Base-by-base conservation (phyloP, 2,329 filamentous ascomycete species). In the Diplodia corticola region DNA sequence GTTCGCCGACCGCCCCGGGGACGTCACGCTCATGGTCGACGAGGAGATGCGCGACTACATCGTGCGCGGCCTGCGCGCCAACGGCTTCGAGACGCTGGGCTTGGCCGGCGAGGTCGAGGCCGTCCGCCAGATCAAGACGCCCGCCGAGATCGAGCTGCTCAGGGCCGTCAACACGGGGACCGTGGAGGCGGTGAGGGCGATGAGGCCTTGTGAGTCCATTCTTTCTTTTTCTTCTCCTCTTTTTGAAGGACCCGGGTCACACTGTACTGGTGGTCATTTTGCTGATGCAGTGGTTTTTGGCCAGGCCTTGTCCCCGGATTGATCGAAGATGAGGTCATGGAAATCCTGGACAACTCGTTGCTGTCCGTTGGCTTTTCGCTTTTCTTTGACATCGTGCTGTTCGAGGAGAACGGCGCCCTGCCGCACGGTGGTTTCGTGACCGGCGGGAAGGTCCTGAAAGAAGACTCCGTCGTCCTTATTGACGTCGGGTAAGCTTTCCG, bases 41-140 rank as follows among this genome's bases (percentile, higher is more conserved):
- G 86, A 89, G 68, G 87, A 89, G 71, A 87, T 88, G 72, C 82
- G 87, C 2, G 86, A 89, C 72, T 89, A 84, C 72, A 88, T 89
- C 59, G 80, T 84, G 46, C 81, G 86, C 2, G 87, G 87, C 0
- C 78, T 89, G 0, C 79, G 78, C 2, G 71, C 75, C 0, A 81
- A 79, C 50, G 86, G 85, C 0, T 88, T 89, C 68, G 76, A 83
- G n/a, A 83, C 86, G 2, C 71, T 84, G 0, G 86, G 86, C 3
- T 76, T 88, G 3, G 78, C 75, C 33, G 81, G 82, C 0, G 81
- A 84, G 60, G 85, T 85, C 9, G 86, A 89, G 71, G 80, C 82
- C 28, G 85, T 89, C 0, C 80, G 84, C 17, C 86, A 89, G 75
- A 82, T 80, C 35, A 89, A 89, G 74, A 84, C 81, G 1, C 71